A percentile compares a stretch with the other conserved stretches of the same genome.
phyloP scores from a whole-genome alignment of 441 rosid genomes.

The Pelargonium fulgidum region DNA sequence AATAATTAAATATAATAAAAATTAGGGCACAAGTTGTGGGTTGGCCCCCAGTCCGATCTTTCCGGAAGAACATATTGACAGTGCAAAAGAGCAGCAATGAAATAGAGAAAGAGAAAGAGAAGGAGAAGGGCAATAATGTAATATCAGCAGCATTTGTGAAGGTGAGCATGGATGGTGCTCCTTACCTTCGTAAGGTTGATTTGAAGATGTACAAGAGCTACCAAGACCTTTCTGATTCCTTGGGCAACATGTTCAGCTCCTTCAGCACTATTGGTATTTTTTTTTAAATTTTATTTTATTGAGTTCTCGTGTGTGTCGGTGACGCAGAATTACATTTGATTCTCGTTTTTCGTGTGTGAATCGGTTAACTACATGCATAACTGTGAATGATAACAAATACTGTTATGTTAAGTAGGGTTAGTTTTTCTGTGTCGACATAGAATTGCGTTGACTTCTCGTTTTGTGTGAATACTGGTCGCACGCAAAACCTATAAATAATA shows the following conservation, averaged over 20 bases:
- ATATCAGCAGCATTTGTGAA: conserved; percentile 50
- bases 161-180: conserved; percentile 89
- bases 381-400: too few relatives aligned
- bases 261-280: conserved; percentile 50
- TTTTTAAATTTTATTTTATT: neutral
- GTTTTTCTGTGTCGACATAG: too few relatives aligned
- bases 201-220: conserved; percentile 57
- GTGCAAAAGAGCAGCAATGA: conserved; percentile 29
- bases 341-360: too few relatives aligned
- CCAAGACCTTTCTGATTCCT: conserved; percentile 55
- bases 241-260: conserved; percentile 65
- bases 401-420: too few relatives aligned
- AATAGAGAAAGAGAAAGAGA: conserved; percentile 9
- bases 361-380: too few relatives aligned
- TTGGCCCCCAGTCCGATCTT: conserved; percentile 88
- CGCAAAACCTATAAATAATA: too few relatives aligned
- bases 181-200: conserved; percentile 80
- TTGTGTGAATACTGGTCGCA: too few relatives aligned
- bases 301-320: too few relatives aligned
- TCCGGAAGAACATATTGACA: conserved; percentile 52
- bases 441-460: too few relatives aligned
- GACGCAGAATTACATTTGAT: too few relatives aligned
- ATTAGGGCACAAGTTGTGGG: conserved; percentile 81
- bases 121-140: conserved; percentile 26
- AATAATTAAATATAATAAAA: neutral